phyloP scores from a whole-genome alignment of 1,139 yeast species.

The Taphrina confusa region DNA sequence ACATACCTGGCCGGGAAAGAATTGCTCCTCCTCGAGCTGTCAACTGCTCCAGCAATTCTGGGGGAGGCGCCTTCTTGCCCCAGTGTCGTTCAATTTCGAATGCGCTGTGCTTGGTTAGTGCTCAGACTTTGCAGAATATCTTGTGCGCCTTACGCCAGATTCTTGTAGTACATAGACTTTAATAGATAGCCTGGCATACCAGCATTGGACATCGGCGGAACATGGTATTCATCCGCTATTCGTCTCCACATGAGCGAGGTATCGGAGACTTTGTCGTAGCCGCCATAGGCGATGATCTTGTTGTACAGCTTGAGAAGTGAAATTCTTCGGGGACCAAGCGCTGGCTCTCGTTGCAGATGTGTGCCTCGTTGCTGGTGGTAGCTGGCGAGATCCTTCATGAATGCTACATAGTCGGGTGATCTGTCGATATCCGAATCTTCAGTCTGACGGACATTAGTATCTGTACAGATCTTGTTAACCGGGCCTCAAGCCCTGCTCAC shows the following conservation, averaged over 20 bases:
- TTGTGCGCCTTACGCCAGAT: constrained; percentile 34
- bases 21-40: constrained; percentile 39
- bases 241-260: constrained; percentile 36
- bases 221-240: constrained; percentile 35
- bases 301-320: constrained; percentile 37
- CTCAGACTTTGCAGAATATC: constrained; percentile 3
- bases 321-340: constrained; percentile 36
- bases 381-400: constrained; percentile 34
- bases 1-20: constrained; percentile 36
- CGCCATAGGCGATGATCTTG: constrained; percentile 37
- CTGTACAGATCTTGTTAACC: not conserved
- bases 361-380: constrained; percentile 37
- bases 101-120: constrained; percentile 16
- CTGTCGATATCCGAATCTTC: constrained; percentile 38
- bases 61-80: constrained; percentile 38
- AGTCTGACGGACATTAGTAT: constrained; percentile 6
- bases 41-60: constrained; percentile 37
- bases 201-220: constrained; percentile 38
- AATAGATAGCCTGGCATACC: constrained; percentile 38
- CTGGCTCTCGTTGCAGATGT: constrained; percentile 36
- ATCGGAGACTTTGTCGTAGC: constrained; percentile 39
- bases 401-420: constrained; percentile 35
- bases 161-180: constrained; percentile 38
- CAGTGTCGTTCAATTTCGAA: constrained; percentile 37
- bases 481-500: not conserved